Conservation (phyloP, 176 grass and related monocot genomes). For the Musa schizocarpa region DNA sequence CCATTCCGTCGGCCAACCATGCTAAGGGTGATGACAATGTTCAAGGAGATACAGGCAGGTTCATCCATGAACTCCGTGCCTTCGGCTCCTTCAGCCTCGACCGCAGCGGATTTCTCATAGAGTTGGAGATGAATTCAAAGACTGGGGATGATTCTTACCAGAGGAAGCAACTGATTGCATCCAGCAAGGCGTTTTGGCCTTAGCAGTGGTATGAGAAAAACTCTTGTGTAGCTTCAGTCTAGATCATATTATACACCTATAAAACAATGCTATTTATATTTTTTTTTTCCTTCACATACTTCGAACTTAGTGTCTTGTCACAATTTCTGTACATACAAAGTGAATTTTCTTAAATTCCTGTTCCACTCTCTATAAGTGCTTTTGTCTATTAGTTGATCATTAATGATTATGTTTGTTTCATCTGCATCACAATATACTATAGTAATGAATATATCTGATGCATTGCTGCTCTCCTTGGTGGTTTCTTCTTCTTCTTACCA, state of each 20-base stretch:
- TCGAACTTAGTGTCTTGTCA: not conserved
- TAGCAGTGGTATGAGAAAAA: conserved; percentile 1
- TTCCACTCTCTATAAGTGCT: not conserved
- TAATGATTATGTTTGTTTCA: too few relatives aligned
- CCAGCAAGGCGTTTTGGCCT: not conserved
- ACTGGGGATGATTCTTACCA: not conserved
- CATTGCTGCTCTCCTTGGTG: too few relatives aligned
- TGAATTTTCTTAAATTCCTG: conserved; percentile 7
- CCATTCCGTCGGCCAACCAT: conserved; percentile 15
- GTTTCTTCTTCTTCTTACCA: too few relatives aligned
- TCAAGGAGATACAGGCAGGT: conserved; percentile 25
- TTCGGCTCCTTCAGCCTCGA: conserved; percentile 5
- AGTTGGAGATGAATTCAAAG: not conserved
- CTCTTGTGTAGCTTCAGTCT: conserved; percentile 6
- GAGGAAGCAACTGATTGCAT: not conserved
- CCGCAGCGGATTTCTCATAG: not conserved
- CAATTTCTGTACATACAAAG: conserved; percentile 11
- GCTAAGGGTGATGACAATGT: conserved; percentile 24
- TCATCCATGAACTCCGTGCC: not conserved
- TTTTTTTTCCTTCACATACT: not conserved
- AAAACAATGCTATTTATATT: not conserved
- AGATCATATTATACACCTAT: conserved; percentile 9
- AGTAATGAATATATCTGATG: too few relatives aligned
- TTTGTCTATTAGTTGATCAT: not conserved
- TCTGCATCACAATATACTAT: not conserved